Percentiles rank a stretch among this genome's conserved stretches.
Evolutionary conservation across 2,329 filamentous ascomycete genomes (phyloP).

Genomic region (Fusarium succisae): DNA sequence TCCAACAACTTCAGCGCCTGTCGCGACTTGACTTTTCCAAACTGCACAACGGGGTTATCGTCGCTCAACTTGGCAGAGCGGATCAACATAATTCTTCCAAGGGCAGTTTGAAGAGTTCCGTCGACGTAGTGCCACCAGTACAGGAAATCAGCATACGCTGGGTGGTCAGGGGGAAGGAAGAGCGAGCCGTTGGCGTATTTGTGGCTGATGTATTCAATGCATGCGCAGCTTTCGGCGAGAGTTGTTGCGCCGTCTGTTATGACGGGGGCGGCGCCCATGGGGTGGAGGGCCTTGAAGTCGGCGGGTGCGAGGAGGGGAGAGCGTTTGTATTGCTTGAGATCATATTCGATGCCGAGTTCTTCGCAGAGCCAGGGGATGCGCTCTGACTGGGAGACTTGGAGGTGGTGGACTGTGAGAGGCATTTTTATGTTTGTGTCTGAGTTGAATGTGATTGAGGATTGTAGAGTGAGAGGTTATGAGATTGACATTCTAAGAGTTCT

Average conservation of each 20-base stretch:
- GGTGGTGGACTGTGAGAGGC: conserved; percentile 60
- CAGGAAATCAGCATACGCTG: conserved; percentile 67
- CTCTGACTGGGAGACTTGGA: conserved; percentile 69
- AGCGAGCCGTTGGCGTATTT: conserved; percentile 62
- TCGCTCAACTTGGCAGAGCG: background rate
- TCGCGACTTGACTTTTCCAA: conserved; percentile 47
- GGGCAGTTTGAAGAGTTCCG: conserved; percentile 52
- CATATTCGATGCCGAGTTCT: conserved; percentile 67
- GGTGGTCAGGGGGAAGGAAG: conserved; percentile 53
- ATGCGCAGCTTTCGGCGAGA: conserved; percentile 68
- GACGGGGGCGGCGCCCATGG: conserved; percentile 66
- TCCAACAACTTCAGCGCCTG: conserved; percentile 61
- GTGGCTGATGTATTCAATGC: conserved; percentile 68
- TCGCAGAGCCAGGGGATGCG: conserved; percentile 72
- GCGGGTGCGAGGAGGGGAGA: conserved; percentile 32
- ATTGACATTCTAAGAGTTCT: background rate
- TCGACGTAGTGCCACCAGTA: conserved; percentile 72
- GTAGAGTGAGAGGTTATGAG: background rate
- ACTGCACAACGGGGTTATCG: conserved; percentile 42
- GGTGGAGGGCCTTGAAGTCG: conserved; percentile 48
- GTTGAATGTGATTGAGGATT: background rate
- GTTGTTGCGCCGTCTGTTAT: conserved; percentile 63
- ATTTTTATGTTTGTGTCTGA: background rate
- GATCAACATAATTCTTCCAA: conserved; percentile 52
- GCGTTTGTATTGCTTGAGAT: conserved; percentile 35